Evolutionary conservation across 805 yeast species (phyloP).

Genomic region (Sungouiozyma ichnusensis): DNA sequence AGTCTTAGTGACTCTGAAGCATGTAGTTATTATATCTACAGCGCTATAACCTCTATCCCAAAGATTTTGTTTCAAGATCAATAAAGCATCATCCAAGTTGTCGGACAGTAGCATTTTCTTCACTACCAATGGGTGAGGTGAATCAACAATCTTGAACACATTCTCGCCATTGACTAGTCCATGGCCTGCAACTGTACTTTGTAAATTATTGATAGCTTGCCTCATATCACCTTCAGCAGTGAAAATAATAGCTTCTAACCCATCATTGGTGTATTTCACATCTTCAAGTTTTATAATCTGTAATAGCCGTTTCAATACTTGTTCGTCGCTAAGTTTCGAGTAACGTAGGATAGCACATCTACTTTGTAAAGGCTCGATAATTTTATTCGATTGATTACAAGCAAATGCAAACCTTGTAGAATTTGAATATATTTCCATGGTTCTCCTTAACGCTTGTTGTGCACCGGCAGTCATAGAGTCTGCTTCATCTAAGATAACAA

Average conservation of each 20-base stretch:
- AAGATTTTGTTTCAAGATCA: constrained; percentile 45
- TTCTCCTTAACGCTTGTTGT: constrained; percentile 86
- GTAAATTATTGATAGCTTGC: constrained; percentile 90
- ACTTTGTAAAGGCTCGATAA: constrained; percentile 92
- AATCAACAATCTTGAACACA: constrained; percentile 90
- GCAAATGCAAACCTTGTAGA: constrained; percentile 98
- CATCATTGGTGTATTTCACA: constrained; percentile 77
- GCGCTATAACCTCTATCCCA: constrained; percentile 93
- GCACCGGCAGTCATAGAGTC: constrained; percentile 97
- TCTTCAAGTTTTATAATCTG: constrained; percentile 61
- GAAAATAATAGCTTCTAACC: constrained; percentile 83
- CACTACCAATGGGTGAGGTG: constrained; percentile 87
- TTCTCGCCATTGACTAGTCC: constrained; percentile 83
- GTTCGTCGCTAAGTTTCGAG: constrained; percentile 70
- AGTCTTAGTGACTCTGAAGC: constrained; percentile 79
- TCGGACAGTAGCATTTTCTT: constrained; percentile 52
- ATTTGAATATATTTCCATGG: constrained; percentile 92
- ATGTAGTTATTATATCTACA: constrained; percentile 82
- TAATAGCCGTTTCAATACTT: constrained; percentile 65
- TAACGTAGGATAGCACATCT: constrained; percentile 92
- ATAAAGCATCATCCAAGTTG: constrained; percentile 56
- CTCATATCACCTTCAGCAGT: constrained; percentile 99
- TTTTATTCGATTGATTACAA: constrained; percentile 87
- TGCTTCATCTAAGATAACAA: constrained; percentile 88
- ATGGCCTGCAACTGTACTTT: constrained; percentile 90